These are phyloP conservation scores for Annulohypoxylon maeteangense DNA, from an alignment of 495 filamentous ascomycete genomes.

Conservation along the genomic window DNA sequence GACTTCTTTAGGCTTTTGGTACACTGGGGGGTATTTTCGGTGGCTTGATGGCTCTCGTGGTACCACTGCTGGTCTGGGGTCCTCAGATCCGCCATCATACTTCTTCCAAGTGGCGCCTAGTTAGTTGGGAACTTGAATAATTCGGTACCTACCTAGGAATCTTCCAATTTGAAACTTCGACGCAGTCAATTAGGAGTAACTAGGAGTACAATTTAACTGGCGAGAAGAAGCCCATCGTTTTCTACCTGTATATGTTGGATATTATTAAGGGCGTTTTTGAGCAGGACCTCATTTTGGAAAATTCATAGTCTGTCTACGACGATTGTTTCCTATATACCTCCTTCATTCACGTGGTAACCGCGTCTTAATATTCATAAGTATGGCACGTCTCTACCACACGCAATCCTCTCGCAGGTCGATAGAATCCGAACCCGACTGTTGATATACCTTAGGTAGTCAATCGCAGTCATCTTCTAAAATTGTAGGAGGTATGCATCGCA, in stretches of 20 bases:
- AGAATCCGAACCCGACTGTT: too few species aligned
- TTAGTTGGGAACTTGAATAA: slow-evolving; percentile 22
- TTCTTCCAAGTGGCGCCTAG: slow-evolving; percentile 19
- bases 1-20: slow-evolving; percentile 15
- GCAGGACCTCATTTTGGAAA: not conserved
- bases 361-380: too few species aligned
- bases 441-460: too few species aligned
- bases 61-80: slow-evolving; percentile 11
- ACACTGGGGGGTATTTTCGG: slow-evolving; percentile 17
- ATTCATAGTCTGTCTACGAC: not conserved
- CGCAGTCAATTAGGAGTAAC: not conserved
- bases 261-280: not conserved
- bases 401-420: too few species aligned
- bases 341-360: not conserved
- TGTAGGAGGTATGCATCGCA: too few species aligned
- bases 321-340: not conserved
- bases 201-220: too few species aligned
- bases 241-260: not conserved
- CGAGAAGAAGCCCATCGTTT: too few species aligned
- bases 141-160: too few species aligned
- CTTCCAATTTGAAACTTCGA: not conserved
- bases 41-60: slow-evolving; percentile 2
- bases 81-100: slow-evolving; percentile 26
- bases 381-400: too few species aligned
- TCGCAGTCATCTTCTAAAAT: too few species aligned